A percentile compares a stretch with the other conserved stretches of the same genome.
phyloP scores from a whole-genome alignment of 495 filamentous ascomycete genomes.

The Talaromyces nanjingensis region DNA sequence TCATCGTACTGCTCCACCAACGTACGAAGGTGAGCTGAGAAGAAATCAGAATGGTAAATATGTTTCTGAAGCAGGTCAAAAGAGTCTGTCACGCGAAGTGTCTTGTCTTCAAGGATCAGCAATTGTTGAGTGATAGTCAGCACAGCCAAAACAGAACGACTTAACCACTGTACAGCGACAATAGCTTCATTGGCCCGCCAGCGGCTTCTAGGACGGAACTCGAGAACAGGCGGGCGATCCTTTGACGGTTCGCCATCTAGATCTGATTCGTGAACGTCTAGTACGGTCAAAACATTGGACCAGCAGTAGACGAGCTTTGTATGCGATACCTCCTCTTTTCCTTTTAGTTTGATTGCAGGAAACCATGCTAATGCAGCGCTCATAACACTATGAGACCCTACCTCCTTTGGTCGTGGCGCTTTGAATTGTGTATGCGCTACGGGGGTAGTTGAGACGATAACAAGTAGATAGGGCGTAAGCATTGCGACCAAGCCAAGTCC shows the following conservation, averaged over 20 bases:
- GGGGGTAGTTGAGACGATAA: slow-evolving; percentile 94
- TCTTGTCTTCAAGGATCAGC: slow-evolving; percentile 83
- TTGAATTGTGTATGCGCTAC: slow-evolving; percentile 96
- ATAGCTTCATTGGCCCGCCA: slow-evolving; percentile 96
- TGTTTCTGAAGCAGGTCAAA: slow-evolving; percentile 89
- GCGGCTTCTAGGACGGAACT: slow-evolving; percentile 75
- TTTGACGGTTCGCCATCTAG: slow-evolving; percentile 53
- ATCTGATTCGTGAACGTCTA: slow-evolving; percentile 74
- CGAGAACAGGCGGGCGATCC: slow-evolving; percentile 64
- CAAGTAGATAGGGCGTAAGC: slow-evolving; percentile 90
- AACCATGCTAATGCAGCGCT: slow-evolving; percentile 96
- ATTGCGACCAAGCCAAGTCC: slow-evolving; percentile 87
- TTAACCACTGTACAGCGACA: slow-evolving; percentile 94
- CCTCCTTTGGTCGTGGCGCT: slow-evolving; percentile 78
- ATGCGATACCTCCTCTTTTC: slow-evolving; percentile 47
- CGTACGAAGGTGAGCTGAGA: slow-evolving; percentile 72
- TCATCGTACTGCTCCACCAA: slow-evolving; percentile 87
- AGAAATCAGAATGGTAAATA: slow-evolving; percentile 85
- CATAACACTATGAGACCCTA: slow-evolving; percentile 81
- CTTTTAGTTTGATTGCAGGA: slow-evolving; percentile 86
- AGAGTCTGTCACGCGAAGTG: slow-evolving; percentile 84
- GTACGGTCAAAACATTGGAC: slow-evolving; percentile 89
- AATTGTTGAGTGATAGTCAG: slow-evolving; percentile 90
- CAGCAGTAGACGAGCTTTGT: slow-evolving; percentile 94
- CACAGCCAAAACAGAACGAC: slow-evolving; percentile 83